A percentile compares a stretch with the other conserved stretches of the same genome.
phyloP scores from a whole-genome alignment of 2,329 filamentous ascomycete genomes.

The Massarina eburnea region DNA sequence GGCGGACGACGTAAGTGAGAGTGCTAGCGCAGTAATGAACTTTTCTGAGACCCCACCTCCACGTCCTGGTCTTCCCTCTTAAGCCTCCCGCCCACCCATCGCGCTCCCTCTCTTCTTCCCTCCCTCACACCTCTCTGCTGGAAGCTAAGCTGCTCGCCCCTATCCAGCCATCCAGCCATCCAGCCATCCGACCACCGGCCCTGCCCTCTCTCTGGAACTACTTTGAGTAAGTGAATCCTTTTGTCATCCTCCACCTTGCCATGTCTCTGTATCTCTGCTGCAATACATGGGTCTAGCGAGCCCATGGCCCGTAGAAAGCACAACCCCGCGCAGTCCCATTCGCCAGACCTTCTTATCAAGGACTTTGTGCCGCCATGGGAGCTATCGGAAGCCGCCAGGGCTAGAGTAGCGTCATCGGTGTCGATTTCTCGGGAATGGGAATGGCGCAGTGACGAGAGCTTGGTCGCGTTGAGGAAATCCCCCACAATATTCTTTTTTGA shows the following conservation, averaged over 20 bases:
- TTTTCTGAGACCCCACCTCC: slow-evolving; percentile 39
- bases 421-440: slow-evolving; percentile 14
- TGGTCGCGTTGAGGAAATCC: too few species aligned
- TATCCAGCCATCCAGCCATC: not conserved
- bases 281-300: slow-evolving; percentile 27
- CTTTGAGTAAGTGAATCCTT: slow-evolving; percentile 39
- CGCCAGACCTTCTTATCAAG: slow-evolving; percentile 37
- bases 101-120: slow-evolving; percentile 18
- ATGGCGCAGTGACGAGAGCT: slow-evolving; percentile 25
- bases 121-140: slow-evolving; percentile 15
- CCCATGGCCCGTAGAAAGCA: slow-evolving; percentile 10
- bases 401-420: slow-evolving; percentile 23
- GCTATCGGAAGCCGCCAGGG: slow-evolving; percentile 28
- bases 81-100: slow-evolving; percentile 32
- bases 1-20: slow-evolving; percentile 31
- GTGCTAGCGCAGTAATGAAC: slow-evolving; percentile 37
- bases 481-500: too few species aligned
- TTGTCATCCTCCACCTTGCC: too few species aligned
- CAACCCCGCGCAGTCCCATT: slow-evolving; percentile 37
- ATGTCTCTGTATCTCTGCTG: slow-evolving; percentile 15
- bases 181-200: slow-evolving; percentile 25
- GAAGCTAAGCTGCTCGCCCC: slow-evolving; percentile 19
- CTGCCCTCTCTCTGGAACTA: slow-evolving; percentile 26
- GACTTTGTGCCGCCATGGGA: slow-evolving; percentile 20
- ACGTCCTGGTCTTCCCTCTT: slow-evolving; percentile 32